Evolutionary conservation across 1,284 basidiomycete genomes (phyloP).

Genomic region (Blastosporella zonata): DNA sequence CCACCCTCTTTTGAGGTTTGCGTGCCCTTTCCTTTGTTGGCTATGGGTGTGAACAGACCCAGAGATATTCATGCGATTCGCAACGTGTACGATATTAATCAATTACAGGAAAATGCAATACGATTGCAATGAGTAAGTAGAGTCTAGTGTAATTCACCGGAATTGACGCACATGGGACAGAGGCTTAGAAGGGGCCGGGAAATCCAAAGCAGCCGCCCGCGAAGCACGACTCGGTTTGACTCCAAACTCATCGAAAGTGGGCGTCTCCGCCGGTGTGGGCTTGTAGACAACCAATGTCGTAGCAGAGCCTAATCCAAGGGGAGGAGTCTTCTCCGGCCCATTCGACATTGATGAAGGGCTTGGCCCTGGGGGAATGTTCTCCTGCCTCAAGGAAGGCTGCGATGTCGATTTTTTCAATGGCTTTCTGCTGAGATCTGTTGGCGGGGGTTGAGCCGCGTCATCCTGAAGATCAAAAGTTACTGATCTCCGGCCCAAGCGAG

Average conservation of each 20-base stretch:
- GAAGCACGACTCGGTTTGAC: slow-evolving; percentile 34
- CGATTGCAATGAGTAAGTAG: slow-evolving; percentile 34
- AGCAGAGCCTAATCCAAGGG: slow-evolving; percentile 38
- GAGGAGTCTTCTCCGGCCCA: slow-evolving; percentile 3
- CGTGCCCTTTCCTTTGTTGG: slow-evolving; percentile 60
- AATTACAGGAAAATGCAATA: slow-evolving; percentile 29
- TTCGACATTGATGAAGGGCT: slow-evolving; percentile 8
- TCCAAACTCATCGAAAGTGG: slow-evolving; percentile 58
- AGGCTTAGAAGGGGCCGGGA: slow-evolving; percentile 49
- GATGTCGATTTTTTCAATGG: slow-evolving; percentile 26
- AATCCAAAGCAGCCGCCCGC: slow-evolving; percentile 27
- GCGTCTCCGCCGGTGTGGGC: slow-evolving; percentile 28
- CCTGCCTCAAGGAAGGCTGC: slow-evolving; percentile 26
- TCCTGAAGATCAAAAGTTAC: slow-evolving; percentile 24
- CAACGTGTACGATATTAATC: slow-evolving; percentile 27
- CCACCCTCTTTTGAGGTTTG: slow-evolving; percentile 36
- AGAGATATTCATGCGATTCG: slow-evolving; percentile 26
- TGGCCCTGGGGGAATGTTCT: slow-evolving; percentile 12
- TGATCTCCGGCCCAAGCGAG: slow-evolving; percentile 41
- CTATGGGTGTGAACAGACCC: slow-evolving; percentile 33
- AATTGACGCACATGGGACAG: slow-evolving; percentile 81
- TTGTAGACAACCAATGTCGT: slow-evolving; percentile 47
- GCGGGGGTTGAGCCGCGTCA: slow-evolving; percentile 2
- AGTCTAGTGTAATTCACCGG: slow-evolving; percentile 50
- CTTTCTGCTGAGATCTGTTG: slow-evolving; percentile 13